Percentiles rank a stretch among this genome's conserved stretches.
phyloP scores from a whole-genome alignment of 148 eudicot species.

The Beta vulgaris region DNA sequence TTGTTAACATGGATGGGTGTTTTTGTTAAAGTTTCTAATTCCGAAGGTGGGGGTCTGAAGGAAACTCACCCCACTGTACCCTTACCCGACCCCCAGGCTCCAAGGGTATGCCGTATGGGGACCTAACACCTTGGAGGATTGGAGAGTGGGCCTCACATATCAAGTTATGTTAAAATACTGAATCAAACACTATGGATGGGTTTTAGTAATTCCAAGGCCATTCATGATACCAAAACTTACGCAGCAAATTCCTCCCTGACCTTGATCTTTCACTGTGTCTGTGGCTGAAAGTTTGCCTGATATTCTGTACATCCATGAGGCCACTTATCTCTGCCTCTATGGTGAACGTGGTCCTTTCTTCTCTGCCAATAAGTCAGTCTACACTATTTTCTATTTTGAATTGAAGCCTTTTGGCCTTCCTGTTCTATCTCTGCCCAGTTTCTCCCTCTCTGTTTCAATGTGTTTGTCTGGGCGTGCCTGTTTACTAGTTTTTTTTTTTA shows the following conservation, averaged over 20 bases:
- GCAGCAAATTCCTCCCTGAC: neutral
- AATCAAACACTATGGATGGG: neutral
- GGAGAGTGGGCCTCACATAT: neutral
- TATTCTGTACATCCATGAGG: neutral
- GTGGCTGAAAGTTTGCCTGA: neutral
- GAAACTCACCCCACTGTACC: neutral
- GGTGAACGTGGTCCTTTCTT: neutral
- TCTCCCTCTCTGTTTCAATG: neutral
- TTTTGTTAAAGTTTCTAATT: too few species aligned
- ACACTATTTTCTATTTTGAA: neutral
- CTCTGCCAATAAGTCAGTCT: too few species aligned
- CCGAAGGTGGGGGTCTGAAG: neutral
- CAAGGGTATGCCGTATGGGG: neutral
- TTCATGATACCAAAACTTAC: neutral
- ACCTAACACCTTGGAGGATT: neutral
- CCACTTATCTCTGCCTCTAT: neutral
- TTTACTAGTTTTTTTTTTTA: too few species aligned
- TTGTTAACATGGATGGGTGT: neutral
- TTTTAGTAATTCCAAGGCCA: neutral
- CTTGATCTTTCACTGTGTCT: too few species aligned
- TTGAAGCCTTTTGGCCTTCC: neutral
- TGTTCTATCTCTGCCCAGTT: neutral
- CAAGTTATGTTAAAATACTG: neutral
- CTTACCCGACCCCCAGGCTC: too few species aligned
- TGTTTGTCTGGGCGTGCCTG: neutral